Evolutionary conservation across 1,139 yeast genomes (phyloP).

Genomic region (Suhomyces panamericanus): DNA sequence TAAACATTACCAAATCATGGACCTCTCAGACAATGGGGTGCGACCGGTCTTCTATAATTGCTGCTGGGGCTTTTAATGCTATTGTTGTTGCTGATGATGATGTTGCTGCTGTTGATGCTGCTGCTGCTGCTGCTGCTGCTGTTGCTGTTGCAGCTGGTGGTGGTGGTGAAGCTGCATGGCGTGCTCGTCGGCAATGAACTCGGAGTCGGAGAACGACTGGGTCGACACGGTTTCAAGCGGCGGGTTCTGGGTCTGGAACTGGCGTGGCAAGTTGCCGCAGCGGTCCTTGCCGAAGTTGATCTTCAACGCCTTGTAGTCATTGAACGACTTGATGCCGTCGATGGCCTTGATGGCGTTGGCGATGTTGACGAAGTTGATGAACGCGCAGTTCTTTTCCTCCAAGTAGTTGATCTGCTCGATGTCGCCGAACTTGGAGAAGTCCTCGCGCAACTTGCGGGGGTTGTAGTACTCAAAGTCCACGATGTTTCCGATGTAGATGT

Average conservation of each 20-base stretch:
- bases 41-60: constrained; percentile 3
- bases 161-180: constrained; percentile 12
- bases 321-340: constrained; percentile 53
- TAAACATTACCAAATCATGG: constrained; percentile 10
- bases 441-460: constrained; percentile 59
- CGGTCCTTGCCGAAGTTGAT: constrained; percentile 88
- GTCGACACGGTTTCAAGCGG: constrained; percentile 25
- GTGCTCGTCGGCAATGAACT: constrained; percentile 26
- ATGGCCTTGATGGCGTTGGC: constrained; percentile 83
- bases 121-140: constrained; percentile 8
- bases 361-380: constrained; percentile 76
- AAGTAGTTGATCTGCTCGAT: constrained; percentile 79
- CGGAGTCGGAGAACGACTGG: constrained; percentile 31
- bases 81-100: constrained; percentile 2
- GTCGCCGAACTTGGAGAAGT: constrained; percentile 72
- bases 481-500: constrained; percentile 79
- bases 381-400: constrained; percentile 79
- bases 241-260: constrained; percentile 30
- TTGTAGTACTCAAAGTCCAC: constrained; percentile 50
- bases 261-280: constrained; percentile 81
- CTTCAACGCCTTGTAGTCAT: constrained; percentile 40
- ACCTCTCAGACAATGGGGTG: not conserved
- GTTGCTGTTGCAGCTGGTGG: constrained; percentile 10
- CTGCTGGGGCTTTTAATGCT: constrained; percentile 2
- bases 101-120: constrained; percentile 8